Conservation (phyloP, 352 stramenopile genomes). For the Hyaloperonospora arabidopsidis region DNA sequence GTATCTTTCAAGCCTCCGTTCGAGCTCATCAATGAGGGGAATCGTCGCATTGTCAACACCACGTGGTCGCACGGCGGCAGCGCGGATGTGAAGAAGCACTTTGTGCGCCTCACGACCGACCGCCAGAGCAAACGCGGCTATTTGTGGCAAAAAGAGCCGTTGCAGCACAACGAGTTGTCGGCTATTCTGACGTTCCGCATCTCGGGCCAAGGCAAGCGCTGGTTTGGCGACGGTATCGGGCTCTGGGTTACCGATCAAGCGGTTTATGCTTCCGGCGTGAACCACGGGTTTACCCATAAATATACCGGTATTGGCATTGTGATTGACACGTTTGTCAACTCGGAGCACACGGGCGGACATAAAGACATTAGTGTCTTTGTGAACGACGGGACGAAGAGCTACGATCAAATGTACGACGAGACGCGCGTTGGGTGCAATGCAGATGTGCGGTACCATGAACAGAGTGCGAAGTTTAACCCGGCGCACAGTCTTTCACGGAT, state of each 20-base stretch:
- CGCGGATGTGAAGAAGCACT: slow-evolving; percentile 78
- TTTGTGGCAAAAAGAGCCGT: slow-evolving; percentile 58
- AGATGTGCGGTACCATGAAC: slow-evolving; percentile 68
- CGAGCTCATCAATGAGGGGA: slow-evolving; percentile 51
- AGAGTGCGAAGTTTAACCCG: slow-evolving; percentile 68
- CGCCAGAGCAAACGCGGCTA: slow-evolving; percentile 79
- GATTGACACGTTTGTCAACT: slow-evolving; percentile 82
- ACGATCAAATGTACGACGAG: slow-evolving; percentile 60
- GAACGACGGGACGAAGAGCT: slow-evolving; percentile 71
- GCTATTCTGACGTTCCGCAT: slow-evolving; percentile 77
- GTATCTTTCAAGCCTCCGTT: slow-evolving; percentile 78
- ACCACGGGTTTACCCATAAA: slow-evolving; percentile 72
- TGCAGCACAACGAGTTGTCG: slow-evolving; percentile 51
- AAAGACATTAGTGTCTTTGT: slow-evolving; percentile 79
- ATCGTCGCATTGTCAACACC: slow-evolving; percentile 61
- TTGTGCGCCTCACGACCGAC: slow-evolving; percentile 82
- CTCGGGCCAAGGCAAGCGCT: slow-evolving; percentile 68
- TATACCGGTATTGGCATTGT: slow-evolving; percentile 74
- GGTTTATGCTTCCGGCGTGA: slow-evolving; percentile 45
- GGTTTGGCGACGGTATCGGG: slow-evolving; percentile 80
- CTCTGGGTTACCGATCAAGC: slow-evolving; percentile 72
- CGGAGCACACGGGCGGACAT: slow-evolving; percentile 74
- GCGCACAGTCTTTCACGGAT: slow-evolving; percentile 76
- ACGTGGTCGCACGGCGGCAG: slow-evolving; percentile 68
- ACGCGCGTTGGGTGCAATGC: slow-evolving; percentile 66